Evolutionary conservation across 2,329 filamentous ascomycete species (phyloP).

Genomic region (Apiospora malaysiana): DNA sequence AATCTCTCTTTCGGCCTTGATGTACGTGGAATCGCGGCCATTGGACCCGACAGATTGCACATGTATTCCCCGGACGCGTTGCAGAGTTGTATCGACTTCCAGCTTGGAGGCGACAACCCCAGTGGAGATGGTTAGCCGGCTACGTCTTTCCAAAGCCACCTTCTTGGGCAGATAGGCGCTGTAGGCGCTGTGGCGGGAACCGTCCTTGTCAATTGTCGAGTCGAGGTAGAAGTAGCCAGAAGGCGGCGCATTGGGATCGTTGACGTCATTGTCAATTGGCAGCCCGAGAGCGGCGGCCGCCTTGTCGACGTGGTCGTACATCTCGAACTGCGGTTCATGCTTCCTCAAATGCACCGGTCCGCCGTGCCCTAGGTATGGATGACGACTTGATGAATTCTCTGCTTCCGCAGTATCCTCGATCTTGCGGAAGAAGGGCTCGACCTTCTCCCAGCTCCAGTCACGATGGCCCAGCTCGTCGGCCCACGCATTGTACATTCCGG

Average conservation of each 20-base stretch:
- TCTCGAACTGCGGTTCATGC: constrained; percentile 24
- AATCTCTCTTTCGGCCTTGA: constrained; percentile 25
- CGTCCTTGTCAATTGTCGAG: constrained; percentile 24
- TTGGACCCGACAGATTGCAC: constrained; percentile 5
- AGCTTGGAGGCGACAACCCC: constrained; percentile 22
- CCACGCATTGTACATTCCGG: constrained; percentile 37
- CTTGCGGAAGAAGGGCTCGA: constrained; percentile 26
- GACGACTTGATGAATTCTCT: background rate
- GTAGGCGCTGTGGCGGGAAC: constrained; percentile 25
- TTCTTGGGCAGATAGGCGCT: constrained; percentile 25
- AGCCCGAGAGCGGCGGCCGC: constrained; percentile 25
- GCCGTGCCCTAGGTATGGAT: constrained; percentile 21
- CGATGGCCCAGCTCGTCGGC: constrained; percentile 26
- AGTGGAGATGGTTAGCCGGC: constrained; percentile 24
- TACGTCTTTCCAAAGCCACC: constrained; percentile 6
- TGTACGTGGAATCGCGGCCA: background rate
- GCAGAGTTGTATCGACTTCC: constrained; percentile 20
- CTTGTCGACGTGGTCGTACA: constrained; percentile 25
- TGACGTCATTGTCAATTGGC: constrained; percentile 23
- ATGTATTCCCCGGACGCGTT: constrained; percentile 20
- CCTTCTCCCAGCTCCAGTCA: constrained; percentile 27
- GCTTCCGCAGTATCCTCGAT: constrained; percentile 23
- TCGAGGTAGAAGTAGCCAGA: constrained; percentile 25
- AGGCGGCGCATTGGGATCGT: constrained; percentile 23
- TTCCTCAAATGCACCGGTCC: constrained; percentile 23